A percentile compares a stretch with the other conserved stretches of the same genome.
phyloP scores from a whole-genome alignment of 2,329 filamentous ascomycete genomes.

The Colletotrichum sojae region DNA sequence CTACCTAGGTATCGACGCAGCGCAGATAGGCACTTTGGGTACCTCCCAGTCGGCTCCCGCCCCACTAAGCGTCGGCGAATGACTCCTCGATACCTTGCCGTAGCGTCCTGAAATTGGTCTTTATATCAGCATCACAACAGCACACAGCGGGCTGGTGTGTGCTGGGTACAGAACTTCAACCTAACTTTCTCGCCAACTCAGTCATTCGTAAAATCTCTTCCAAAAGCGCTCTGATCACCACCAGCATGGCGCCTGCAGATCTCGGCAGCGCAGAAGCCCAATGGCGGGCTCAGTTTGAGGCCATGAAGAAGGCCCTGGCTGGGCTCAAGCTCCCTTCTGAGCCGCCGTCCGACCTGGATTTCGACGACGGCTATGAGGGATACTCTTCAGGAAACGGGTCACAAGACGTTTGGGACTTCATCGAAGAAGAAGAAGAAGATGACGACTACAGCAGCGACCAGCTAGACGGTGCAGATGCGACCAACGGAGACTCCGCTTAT shows the following conservation, averaged over 20 bases:
- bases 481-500: constrained; percentile 56
- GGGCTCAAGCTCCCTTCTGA: constrained; percentile 70
- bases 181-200: neutral
- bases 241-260: constrained; percentile 52
- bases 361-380: constrained; percentile 75
- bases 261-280: constrained; percentile 64
- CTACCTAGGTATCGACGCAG: neutral
- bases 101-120: constrained; percentile 5
- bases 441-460: constrained; percentile 73
- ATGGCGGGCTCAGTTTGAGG: constrained; percentile 88
- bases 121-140: constrained; percentile 11
- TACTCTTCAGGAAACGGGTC: constrained; percentile 72
- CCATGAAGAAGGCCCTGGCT: constrained; percentile 89
- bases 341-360: constrained; percentile 62
- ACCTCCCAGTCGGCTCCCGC: neutral
- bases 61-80: constrained; percentile 29
- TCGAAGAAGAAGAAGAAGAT: constrained; percentile 81
- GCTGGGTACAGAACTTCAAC: neutral
- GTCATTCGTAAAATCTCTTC: neutral
- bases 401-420: constrained; percentile 94
- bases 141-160: neutral
- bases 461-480: constrained; percentile 52
- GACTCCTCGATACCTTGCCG: constrained; percentile 22
- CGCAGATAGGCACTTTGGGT: neutral
- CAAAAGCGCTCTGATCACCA: neutral